Conservation (phyloP, 108 stramenopile genomes). For the Ochromonas danica region DNA sequence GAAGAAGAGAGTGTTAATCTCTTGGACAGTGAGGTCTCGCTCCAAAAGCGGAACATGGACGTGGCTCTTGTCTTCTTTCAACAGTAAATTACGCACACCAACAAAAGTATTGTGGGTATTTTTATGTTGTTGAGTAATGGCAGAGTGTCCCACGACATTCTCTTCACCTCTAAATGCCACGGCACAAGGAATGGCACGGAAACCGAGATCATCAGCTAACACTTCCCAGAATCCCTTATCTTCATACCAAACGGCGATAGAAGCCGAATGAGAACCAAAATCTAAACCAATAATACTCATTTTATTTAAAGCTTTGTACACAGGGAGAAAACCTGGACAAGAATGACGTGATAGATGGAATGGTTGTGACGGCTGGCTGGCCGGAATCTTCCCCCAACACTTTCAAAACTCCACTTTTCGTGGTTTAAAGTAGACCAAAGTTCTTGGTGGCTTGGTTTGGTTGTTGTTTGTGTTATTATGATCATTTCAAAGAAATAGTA, state of each 20-base stretch:
- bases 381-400: no score
- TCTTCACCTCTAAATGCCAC: slow-evolving; percentile 32
- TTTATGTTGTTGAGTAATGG: slow-evolving; percentile 26
- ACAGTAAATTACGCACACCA: slow-evolving; percentile 1
- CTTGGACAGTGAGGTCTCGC: not conserved
- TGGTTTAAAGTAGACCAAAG: no score
- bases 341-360: no score
- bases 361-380: no score
- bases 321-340: no score
- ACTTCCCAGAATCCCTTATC: slow-evolving; percentile 5
- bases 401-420: no score
- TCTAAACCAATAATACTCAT: slow-evolving; percentile 37
- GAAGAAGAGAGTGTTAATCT: slow-evolving; percentile 23
- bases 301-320: no score
- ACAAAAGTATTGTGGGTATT: slow-evolving; percentile 21
- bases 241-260: slow-evolving; percentile 27
- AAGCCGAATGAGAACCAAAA: slow-evolving; percentile 25
- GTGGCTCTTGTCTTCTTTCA: not conserved
- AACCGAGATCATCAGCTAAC: slow-evolving; percentile 31
- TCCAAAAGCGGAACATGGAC: slow-evolving; percentile 24
- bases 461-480: no score
- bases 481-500: no score
- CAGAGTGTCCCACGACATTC: slow-evolving; percentile 27
- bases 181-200: slow-evolving; percentile 27
- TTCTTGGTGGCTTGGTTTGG: no score